These are phyloP conservation scores for Fraxinus dipetala DNA, from an alignment of 305 asterid genomes.

Conservation along the genomic window DNA sequence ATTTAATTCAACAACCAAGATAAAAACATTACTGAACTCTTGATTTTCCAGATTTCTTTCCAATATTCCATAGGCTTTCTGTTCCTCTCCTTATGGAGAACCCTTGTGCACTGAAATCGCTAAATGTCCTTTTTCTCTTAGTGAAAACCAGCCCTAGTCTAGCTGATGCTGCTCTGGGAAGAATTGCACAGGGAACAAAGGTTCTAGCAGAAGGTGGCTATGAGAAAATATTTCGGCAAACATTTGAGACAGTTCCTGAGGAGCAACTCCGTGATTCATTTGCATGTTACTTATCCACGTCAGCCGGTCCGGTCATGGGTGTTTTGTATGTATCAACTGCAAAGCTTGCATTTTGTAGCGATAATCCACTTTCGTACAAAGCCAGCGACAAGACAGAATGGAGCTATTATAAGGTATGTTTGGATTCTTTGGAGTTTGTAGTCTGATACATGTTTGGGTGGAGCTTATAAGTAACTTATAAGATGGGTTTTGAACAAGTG, in stretches of 20 bases:
- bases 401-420: slow-evolving; percentile 94
- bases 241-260: slow-evolving; percentile 92
- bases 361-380: slow-evolving; percentile 84
- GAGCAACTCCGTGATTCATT: slow-evolving; percentile 79
- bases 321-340: slow-evolving; percentile 75
- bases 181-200: slow-evolving; percentile 96
- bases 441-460: neutral
- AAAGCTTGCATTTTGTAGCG: slow-evolving; percentile 97
- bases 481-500: neutral
- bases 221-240: slow-evolving; percentile 85
- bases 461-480: neutral
- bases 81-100: neutral
- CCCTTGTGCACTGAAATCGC: neutral
- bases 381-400: slow-evolving; percentile 75
- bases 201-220: slow-evolving; percentile 98
- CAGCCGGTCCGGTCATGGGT: slow-evolving; percentile 99
- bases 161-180: slow-evolving; percentile 93
- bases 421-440: neutral
- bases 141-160: slow-evolving; percentile 97
- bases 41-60: neutral
- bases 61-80: neutral
- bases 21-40: neutral
- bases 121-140: slow-evolving; percentile 25
- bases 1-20: neutral
- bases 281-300: slow-evolving; percentile 92